phyloP scores from a whole-genome alignment of 106 monocot genomes.

The Platanthera zijinensis region DNA sequence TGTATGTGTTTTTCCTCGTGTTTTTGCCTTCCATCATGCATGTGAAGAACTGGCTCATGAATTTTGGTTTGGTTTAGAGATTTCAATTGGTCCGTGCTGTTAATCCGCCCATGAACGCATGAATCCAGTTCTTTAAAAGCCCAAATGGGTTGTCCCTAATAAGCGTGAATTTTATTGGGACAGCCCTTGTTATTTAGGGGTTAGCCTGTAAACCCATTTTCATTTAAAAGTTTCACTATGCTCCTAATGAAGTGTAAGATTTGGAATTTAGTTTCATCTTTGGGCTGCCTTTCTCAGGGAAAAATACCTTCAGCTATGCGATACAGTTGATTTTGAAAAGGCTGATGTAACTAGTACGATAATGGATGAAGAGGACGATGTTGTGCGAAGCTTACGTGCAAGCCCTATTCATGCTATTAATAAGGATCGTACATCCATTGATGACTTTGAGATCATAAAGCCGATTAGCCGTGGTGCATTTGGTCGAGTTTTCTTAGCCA shows the following conservation, averaged over 20 bases:
- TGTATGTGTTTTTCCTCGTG: not conserved
- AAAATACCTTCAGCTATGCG: conserved; percentile 94
- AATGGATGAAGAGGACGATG: conserved; percentile 96
- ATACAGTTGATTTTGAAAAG: conserved; percentile 83
- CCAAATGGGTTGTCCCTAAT: no score
- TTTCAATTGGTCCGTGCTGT: not conserved
- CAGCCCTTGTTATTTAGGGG: no score
- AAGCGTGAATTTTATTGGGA: no score
- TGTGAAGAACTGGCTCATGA: not conserved
- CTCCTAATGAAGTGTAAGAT: not conserved
- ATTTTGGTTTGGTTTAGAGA: not conserved
- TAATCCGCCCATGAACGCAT: no score
- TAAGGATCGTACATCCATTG: conserved; percentile 90
- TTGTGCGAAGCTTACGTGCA: conserved; percentile 75
- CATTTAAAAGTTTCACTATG: no score
- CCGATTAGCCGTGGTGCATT: conserved; percentile 98
- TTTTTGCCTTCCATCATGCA: not conserved
- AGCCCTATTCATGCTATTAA: conserved; percentile 72
- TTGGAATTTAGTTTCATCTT: conserved; percentile 4
- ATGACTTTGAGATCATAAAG: conserved; percentile 99
- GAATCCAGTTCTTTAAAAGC: no score
- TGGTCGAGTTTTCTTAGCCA: conserved; percentile 97
- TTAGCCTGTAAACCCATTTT: no score
- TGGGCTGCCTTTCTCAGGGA: conserved; percentile 50
- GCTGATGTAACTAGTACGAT: conserved; percentile 64